Evolutionary conservation across 352 stramenopile species (phyloP).

Genomic region (Pythium insidiosum): DNA sequence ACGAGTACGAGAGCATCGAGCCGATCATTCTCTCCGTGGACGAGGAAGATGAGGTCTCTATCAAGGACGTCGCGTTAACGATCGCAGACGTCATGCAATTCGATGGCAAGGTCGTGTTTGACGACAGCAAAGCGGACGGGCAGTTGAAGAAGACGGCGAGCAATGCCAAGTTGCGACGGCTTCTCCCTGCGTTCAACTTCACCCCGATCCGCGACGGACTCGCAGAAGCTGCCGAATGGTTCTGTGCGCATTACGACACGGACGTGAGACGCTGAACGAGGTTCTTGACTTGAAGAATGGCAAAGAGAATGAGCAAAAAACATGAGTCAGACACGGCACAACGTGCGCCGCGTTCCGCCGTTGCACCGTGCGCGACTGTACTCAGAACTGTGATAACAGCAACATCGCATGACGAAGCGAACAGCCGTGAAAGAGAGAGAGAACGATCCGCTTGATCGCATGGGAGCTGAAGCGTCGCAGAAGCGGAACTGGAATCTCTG

Average conservation of each 20-base stretch:
- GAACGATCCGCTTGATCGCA: too few species aligned
- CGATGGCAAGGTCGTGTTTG: conserved; percentile 79
- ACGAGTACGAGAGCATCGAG: conserved; percentile 80
- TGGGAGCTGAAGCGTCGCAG: too few species aligned
- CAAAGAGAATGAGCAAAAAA: too few species aligned
- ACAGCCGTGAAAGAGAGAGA: too few species aligned
- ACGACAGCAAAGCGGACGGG: conserved; percentile 94
- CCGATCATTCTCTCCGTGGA: conserved; percentile 96
- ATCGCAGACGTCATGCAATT: conserved; percentile 83
- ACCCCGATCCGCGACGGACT: conserved; percentile 88
- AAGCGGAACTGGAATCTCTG: too few species aligned
- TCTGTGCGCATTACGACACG: conserved; percentile 32
- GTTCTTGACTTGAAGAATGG: too few species aligned
- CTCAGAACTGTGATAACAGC: too few species aligned
- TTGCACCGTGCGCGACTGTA: too few species aligned
- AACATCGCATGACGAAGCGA: too few species aligned
- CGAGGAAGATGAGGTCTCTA: conserved; percentile 92
- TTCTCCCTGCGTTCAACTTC: conserved; percentile 91
- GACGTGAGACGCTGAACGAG: too few species aligned
- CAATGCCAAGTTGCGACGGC: conserved; percentile 92
- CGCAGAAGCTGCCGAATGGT: conserved; percentile 41
- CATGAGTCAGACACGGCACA: too few species aligned
- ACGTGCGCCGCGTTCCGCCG: too few species aligned
- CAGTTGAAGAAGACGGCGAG: conserved; percentile 99
- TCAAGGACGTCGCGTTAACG: conserved; percentile 87